These are phyloP conservation scores for Leishmania tarentolae DNA, from an alignment of 208 protist species.

Conservation along the genomic window DNA sequence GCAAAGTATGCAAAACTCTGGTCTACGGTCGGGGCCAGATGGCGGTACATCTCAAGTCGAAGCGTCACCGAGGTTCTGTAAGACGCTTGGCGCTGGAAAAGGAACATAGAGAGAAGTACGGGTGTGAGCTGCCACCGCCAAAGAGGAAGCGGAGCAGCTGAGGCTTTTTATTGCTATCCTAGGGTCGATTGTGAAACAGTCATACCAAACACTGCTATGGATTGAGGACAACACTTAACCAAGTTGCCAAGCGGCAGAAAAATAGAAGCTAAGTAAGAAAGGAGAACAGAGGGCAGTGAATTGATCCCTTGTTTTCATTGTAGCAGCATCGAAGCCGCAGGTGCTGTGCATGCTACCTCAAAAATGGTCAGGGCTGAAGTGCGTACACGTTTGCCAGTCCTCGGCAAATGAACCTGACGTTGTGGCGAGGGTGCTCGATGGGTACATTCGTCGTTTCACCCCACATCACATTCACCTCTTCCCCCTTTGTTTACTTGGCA, in stretches of 20 bases:
- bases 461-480: neutral
- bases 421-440: neutral
- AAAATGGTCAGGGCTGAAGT: neutral
- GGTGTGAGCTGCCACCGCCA: constrained; percentile 55
- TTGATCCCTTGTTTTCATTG: neutral
- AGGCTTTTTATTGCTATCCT: neutral
- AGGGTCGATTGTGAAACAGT: neutral
- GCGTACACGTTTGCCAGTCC: neutral
- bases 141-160: constrained; percentile 31
- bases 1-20: constrained; percentile 54
- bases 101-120: constrained; percentile 62
- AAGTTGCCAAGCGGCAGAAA: neutral
- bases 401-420: neutral
- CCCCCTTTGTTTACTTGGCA: neutral
- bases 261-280: neutral
- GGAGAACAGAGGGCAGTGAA: neutral
- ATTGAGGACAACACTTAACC: neutral
- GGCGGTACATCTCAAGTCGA: constrained; percentile 58
- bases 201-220: neutral
- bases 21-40: constrained; percentile 60
- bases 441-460: neutral
- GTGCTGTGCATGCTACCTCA: neutral
- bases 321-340: neutral
- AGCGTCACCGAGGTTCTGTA: constrained; percentile 65
- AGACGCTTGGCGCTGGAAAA: constrained; percentile 46